These are phyloP conservation scores for Paraconiothyrium brasiliense DNA, from an alignment of 2,329 filamentous ascomycete species.

Conservation along the genomic window DNA sequence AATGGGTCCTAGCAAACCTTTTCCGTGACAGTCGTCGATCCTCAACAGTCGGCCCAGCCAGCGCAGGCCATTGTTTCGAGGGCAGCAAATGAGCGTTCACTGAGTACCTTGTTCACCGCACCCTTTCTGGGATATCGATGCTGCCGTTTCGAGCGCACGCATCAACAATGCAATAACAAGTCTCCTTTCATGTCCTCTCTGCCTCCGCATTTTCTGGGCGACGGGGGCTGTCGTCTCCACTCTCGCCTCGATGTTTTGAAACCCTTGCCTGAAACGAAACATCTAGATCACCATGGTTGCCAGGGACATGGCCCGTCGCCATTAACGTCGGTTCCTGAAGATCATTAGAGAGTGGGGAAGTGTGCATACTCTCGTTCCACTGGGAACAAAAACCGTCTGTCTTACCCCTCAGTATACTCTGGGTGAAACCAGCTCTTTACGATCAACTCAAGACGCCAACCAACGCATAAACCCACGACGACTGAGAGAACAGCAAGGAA, in stretches of 20 bases:
- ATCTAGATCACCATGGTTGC: conserved; percentile 2
- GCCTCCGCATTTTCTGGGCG: conserved; percentile 7
- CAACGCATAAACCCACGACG: background rate
- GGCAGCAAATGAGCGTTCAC: background rate
- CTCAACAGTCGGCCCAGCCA: background rate
- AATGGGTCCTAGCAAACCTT: background rate
- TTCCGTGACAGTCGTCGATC: background rate
- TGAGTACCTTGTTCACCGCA: background rate
- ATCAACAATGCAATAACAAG: conserved; percentile 14
- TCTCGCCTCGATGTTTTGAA: conserved; percentile 15
- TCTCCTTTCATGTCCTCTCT: conserved; percentile 14
- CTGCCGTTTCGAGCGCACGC: background rate
- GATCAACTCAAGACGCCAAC: background rate
- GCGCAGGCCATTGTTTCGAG: background rate
- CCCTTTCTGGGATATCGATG: background rate
- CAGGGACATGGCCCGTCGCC: background rate
- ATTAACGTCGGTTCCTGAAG: conserved; percentile 1
- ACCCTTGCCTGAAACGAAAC: conserved; percentile 19
- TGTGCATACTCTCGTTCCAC: background rate
- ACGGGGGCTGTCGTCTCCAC: background rate
- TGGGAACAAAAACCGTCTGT: background rate
- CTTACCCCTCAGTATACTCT: conserved; percentile 6
- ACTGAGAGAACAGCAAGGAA: background rate
- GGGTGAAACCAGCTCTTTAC: conserved; percentile 6
- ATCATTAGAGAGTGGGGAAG: conserved; percentile 7